Evolutionary conservation across 306 rosid species (phyloP).

Genomic region (Castanopsis chinensis): DNA sequence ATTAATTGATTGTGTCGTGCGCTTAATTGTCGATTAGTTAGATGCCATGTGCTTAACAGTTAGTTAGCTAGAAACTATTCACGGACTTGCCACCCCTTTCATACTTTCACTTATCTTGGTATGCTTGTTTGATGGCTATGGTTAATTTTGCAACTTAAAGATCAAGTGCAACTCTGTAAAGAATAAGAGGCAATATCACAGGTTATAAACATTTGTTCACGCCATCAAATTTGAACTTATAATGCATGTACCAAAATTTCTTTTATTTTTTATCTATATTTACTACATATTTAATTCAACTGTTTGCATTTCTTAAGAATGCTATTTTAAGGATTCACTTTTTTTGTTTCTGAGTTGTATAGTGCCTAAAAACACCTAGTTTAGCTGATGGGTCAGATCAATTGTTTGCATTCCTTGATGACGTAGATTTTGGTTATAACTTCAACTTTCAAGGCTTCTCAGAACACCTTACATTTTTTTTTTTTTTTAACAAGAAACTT

Average conservation of each 20-base stretch:
- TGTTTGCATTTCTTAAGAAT: neutral
- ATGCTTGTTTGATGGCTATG: conserved; percentile 11
- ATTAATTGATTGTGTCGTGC: too few species aligned
- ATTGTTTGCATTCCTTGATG: neutral
- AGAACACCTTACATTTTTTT: neutral
- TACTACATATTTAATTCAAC: neutral
- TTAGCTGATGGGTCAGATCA: neutral
- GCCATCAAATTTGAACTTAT: neutral
- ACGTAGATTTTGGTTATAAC: neutral
- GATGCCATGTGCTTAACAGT: too few species aligned
- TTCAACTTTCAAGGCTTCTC: neutral
- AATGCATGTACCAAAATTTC: neutral
- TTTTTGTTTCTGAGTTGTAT: neutral
- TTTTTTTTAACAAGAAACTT: too few species aligned
- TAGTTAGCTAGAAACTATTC: conserved; percentile 38
- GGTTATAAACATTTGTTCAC: too few species aligned
- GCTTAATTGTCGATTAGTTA: too few species aligned
- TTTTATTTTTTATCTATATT: neutral
- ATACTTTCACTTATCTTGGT: conserved; percentile 21
- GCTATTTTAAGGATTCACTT: neutral
- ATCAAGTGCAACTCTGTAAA: too few species aligned
- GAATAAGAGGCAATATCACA: too few species aligned
- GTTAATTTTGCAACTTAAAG: too few species aligned
- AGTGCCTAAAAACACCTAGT: neutral
- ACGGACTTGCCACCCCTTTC: conserved; percentile 5